Evolutionary conservation across 768 basidiomycete species (phyloP), one percentile per base, ranked within the genome.

Genomic region (Leccinum pellstonianum): DNA sequence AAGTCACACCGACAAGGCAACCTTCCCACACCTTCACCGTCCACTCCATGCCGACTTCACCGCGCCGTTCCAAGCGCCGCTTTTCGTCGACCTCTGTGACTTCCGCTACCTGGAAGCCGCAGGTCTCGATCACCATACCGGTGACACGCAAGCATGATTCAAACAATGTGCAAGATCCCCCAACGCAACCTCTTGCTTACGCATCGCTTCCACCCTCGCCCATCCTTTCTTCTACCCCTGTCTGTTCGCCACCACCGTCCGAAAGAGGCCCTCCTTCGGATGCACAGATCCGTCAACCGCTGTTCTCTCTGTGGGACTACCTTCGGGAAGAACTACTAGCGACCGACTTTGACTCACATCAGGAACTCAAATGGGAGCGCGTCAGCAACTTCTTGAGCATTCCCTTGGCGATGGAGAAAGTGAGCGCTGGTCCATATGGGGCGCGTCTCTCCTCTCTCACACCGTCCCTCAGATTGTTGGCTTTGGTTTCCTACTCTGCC

Each of bases 311-410:
- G 21, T 96, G 94, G 94, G 94, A 95, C 62, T 95, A 96, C 72
- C 80, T 96, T 21, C 79, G 87, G 14, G 92, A 95, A 69, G 94
- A 96, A 67, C 79, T 95, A 6, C 76, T 95, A 8, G 92, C 90
- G 1, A 94, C 91, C n/a, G 93, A 96, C 74, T 92, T 93, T 70
- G 93, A 96, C 73, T 93, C 90, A 0, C 92, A 94, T 63, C 93
- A 96, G 66, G 94, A 95, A 69, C 78, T 93, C 65, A 95, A 95
- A 73, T 93, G 94, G 90, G 96, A 98, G 69, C 81, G 97, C 14
- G 95, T 99, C 57, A 89, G 92, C 70, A 98, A 98, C 74, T 99
- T 98, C 70, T 75, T 99, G 59, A 88, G 83, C 55, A 94, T 98
- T 52, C 97, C 97, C 2, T 66, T 93, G 10, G 95, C 95, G 4